These are phyloP conservation scores for Saprolegnia diclina DNA, from an alignment of 352 stramenopile species.

Conservation along the genomic window DNA sequence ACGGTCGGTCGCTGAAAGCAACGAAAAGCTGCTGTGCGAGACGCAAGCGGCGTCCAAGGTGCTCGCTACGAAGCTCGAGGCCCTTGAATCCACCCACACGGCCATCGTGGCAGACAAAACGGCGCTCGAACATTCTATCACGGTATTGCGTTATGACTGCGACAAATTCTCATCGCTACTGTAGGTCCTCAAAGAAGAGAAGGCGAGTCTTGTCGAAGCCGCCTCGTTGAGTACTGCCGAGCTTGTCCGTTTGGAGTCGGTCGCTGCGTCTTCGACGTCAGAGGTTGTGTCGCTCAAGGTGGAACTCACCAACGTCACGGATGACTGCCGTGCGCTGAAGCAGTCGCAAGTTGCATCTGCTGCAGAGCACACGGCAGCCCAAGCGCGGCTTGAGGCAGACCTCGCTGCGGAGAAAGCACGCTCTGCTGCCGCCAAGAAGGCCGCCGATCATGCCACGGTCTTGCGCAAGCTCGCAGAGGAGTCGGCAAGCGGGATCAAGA, in stretches of 20 bases:
- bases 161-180: no score
- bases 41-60: neutral
- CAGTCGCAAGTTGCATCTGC: neutral
- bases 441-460: neutral
- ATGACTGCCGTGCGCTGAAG: neutral
- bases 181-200: neutral
- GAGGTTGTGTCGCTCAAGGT: neutral
- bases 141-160: no score
- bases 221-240: neutral
- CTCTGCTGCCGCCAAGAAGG: neutral
- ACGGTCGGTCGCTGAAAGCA: neutral
- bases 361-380: neutral
- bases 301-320: neutral
- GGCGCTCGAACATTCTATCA: neutral
- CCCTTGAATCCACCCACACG: neutral
- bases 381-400: neutral
- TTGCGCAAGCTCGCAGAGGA: neutral
- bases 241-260: neutral
- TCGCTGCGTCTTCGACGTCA: neutral
- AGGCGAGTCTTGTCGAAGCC: neutral
- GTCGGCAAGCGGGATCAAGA: neutral
- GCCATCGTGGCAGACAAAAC: neutral
- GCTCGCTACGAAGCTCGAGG: conserved; percentile 7
- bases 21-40: neutral
- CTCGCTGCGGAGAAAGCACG: neutral